Conservation (phyloP, 2,329 filamentous ascomycete species). For the Fusarium lateritium region DNA sequence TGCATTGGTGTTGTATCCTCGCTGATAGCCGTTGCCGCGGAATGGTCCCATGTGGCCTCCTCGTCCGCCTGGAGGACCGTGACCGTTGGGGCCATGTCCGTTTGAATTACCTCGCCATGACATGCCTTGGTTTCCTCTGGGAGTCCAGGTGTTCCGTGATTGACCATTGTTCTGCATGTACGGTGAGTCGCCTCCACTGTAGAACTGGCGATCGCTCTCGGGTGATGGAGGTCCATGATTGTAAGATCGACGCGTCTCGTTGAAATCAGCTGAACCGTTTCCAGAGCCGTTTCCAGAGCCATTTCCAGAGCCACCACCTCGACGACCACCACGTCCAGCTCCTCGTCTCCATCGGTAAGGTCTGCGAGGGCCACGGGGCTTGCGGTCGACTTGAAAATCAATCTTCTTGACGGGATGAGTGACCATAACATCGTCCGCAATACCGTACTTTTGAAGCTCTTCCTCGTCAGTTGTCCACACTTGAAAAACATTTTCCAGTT, state of each 20-base stretch:
- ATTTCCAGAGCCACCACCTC: slow-evolving; percentile 7
- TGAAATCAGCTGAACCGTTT: slow-evolving; percentile 5
- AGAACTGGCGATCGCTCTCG: slow-evolving; percentile 28
- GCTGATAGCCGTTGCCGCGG: slow-evolving; percentile 25
- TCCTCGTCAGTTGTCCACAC: slow-evolving; percentile 74
- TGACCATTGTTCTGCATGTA: slow-evolving; percentile 15
- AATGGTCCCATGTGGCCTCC: slow-evolving; percentile 23
- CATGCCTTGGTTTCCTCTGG: slow-evolving; percentile 14
- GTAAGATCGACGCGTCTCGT: slow-evolving; percentile 4
- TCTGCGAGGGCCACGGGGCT: slow-evolving; percentile 54
- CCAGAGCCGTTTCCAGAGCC: background rate
- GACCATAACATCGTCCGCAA: slow-evolving; percentile 74
- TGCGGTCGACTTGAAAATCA: slow-evolving; percentile 71
- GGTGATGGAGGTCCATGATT: slow-evolving; percentile 17
- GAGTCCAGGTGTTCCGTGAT: slow-evolving; percentile 12
- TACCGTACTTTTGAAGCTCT: slow-evolving; percentile 69
- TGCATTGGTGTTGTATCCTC: slow-evolving; percentile 7
- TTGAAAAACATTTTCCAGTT: slow-evolving; percentile 76
- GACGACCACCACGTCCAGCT: slow-evolving; percentile 40
- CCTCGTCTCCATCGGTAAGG: slow-evolving; percentile 48
- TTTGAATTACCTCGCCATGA: slow-evolving; percentile 36
- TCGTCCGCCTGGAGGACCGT: slow-evolving; percentile 2
- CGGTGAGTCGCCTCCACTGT: background rate
- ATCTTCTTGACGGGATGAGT: slow-evolving; percentile 77
- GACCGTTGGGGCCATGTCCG: slow-evolving; percentile 3